Evolutionary conservation across 495 filamentous ascomycete genomes (phyloP), one percentile per base, ranked within the genome.

Genomic region (Penicillium mononematosum): DNA sequence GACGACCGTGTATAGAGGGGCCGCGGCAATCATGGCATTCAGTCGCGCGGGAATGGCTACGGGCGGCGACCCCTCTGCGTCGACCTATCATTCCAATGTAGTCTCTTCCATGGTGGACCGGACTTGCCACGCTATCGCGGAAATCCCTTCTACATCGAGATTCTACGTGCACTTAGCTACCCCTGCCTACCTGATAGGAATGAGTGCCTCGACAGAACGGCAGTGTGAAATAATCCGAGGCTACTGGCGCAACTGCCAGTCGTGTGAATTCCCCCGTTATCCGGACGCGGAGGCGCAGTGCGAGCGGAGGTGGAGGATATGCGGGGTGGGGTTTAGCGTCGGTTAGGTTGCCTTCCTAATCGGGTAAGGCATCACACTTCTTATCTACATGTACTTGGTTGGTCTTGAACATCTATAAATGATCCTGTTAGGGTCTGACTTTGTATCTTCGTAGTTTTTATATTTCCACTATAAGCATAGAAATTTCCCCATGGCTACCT

Each of bases 81-180:
- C 60, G 27, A 20, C 22, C 3, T 46, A 55, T 36, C 47, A 61
- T 43, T 29, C 43, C 0, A 24, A 56, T 3, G 59, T 56, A 3
- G 24, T 66, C 1, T 67, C 61, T 1, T 59, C 59, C 10, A 52
- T 68, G 58, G 66, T 67, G 1, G 66, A 67, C 38, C 59, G 60
- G 5, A 59, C 57, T 9, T 70, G 68, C 29, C 53, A 56, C 34
- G 58, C 60, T 2, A 69, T 71, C 3, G 50, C 68, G 8, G 45
- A 32, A 11, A 58, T 71, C 25, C 58, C 66, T 9, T 48, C 61
- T 8, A 50, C 59, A 9, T 71, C 66, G 5, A 56, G 64, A 14
- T 69, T 67, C 56, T 69, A 71, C 42, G 65, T 69, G 53, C 66
- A 71, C 25, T 50, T 71, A 41, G 66, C 66, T 11, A 64, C 64